Conservation (phyloP, 2,329 filamentous ascomycete species). For the Sporothrix pallida region DNA sequence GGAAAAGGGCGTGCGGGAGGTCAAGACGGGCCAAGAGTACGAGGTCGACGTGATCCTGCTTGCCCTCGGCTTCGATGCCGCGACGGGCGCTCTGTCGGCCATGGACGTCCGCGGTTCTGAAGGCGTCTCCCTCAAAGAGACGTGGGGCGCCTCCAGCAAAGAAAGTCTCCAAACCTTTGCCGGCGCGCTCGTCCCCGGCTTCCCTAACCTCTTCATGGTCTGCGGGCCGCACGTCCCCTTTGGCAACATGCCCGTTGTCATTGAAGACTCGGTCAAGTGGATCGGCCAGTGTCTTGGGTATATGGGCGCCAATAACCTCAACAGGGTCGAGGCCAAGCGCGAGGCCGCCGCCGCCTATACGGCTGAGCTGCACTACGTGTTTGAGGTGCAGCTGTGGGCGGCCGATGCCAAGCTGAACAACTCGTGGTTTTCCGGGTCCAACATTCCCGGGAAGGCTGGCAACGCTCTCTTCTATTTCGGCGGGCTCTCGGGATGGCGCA, state of each 20-base stretch:
- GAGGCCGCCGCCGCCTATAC: conserved; percentile 23
- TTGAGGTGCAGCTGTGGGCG: background rate
- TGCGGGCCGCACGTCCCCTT: conserved; percentile 35
- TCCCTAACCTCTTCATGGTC: conserved; percentile 37
- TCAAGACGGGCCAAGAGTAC: conserved; percentile 44
- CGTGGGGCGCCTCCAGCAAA: conserved; percentile 40
- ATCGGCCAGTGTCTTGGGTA: conserved; percentile 32
- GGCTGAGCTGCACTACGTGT: background rate
- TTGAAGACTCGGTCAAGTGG: conserved; percentile 32
- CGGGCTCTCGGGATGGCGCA: background rate
- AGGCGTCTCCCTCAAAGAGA: conserved; percentile 41
- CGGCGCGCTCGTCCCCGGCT: conserved; percentile 36
- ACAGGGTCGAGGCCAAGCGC: conserved; percentile 28
- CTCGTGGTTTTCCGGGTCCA: background rate
- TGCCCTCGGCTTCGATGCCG: conserved; percentile 46
- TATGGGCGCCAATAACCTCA: conserved; percentile 25
- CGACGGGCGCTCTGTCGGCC: conserved; percentile 44
- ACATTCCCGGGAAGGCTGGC: background rate
- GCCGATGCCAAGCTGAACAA: background rate
- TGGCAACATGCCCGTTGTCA: conserved; percentile 28
- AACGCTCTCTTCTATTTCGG: background rate
- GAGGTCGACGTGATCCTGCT: conserved; percentile 49
- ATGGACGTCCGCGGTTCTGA: conserved; percentile 43
- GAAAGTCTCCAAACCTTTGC: conserved; percentile 41
- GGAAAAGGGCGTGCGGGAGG: conserved; percentile 47